Evolutionary conservation across 345 rosid species (phyloP), one percentile per base, ranked within the genome.

Genomic region (Geranium brycei): DNA sequence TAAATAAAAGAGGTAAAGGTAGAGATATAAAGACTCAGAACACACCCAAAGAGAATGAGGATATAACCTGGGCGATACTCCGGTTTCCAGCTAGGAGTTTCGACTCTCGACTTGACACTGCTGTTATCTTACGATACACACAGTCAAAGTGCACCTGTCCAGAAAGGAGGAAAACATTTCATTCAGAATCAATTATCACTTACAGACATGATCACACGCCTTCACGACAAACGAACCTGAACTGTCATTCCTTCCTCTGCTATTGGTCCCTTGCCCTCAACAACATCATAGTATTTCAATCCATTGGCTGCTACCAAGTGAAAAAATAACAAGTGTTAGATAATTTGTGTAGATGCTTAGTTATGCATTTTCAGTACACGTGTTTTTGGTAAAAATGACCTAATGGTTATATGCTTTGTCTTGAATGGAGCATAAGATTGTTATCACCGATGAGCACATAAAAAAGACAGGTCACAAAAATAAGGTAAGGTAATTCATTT

Each of bases 71-170:
- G n/a, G 96, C 80, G 63, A 89, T 89, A 60, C 70, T 81, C 31
- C 98, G 96, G 64, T 91, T 91, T 62, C 98, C 96, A 58, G 98
- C 89, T 64, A 89, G 69, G 60, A 92, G 92, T 81, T 92, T 92
- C 31, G 98, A 92, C 73, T 89, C 98, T 16, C 96, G 72, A 56
- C 89, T 92, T 32, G 98, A 91, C 31, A 85, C 65, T 31, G 87
- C 98, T 1, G 98, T 89, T 19, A 91, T 75, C 17, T 87, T 81
- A 35, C 83, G 78, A 74, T 85, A 91, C 3, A 80, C 64, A 73
- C 95, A 91, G 68, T 89, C 95, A 62, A 89, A 91, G 68, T 91
- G 96, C 79, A 87, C 98, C 96, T 91, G 68, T 32, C 28, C 66
- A 13, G 60, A 28, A 19, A 17, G 14, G 14, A 62, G 17, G 57